These are phyloP conservation scores for Suhomyces anneliseae DNA, from an alignment of 1,139 yeast genomes.

Conservation along the genomic window DNA sequence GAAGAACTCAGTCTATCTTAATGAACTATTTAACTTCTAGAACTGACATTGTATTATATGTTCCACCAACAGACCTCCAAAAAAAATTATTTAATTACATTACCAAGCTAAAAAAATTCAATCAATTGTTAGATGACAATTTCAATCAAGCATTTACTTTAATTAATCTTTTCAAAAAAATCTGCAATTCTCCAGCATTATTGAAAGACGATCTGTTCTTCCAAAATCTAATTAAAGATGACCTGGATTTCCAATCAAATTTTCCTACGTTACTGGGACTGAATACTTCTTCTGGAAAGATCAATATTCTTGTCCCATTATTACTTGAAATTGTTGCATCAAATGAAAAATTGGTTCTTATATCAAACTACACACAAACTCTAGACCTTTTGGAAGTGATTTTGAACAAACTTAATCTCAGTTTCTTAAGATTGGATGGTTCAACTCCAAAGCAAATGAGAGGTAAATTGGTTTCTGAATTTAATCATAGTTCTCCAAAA, in stretches of 20 bases:
- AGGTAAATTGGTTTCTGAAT: slow-evolving; percentile 62
- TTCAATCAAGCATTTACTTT: slow-evolving; percentile 57
- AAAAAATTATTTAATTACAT: slow-evolving; percentile 52
- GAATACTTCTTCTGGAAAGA: slow-evolving; percentile 49
- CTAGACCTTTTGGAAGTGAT: slow-evolving; percentile 70
- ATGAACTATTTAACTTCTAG: slow-evolving; percentile 69
- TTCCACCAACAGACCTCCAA: slow-evolving; percentile 72
- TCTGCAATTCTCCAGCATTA: slow-evolving; percentile 80
- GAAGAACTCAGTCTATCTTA: slow-evolving; percentile 70
- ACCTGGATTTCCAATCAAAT: slow-evolving; percentile 10
- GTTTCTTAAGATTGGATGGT: slow-evolving; percentile 77
- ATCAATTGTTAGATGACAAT: slow-evolving; percentile 21
- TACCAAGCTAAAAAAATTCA: slow-evolving; percentile 43
- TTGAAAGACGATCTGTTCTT: slow-evolving; percentile 43
- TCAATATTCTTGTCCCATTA: slow-evolving; percentile 54
- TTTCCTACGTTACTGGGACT: slow-evolving; percentile 11
- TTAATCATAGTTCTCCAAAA: slow-evolving; percentile 52
- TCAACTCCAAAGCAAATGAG: slow-evolving; percentile 69
- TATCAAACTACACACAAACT: slow-evolving; percentile 88
- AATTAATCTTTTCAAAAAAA: slow-evolving; percentile 74
- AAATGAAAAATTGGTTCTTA: slow-evolving; percentile 77
- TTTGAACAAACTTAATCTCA: slow-evolving; percentile 49
- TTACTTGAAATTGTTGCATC: slow-evolving; percentile 44
- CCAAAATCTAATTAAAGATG: slow-evolving; percentile 19
- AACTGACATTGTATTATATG: slow-evolving; percentile 77